These are phyloP conservation scores for Fusarium musae DNA, from an alignment of 2,329 filamentous ascomycete genomes.

Conservation along the genomic window DNA sequence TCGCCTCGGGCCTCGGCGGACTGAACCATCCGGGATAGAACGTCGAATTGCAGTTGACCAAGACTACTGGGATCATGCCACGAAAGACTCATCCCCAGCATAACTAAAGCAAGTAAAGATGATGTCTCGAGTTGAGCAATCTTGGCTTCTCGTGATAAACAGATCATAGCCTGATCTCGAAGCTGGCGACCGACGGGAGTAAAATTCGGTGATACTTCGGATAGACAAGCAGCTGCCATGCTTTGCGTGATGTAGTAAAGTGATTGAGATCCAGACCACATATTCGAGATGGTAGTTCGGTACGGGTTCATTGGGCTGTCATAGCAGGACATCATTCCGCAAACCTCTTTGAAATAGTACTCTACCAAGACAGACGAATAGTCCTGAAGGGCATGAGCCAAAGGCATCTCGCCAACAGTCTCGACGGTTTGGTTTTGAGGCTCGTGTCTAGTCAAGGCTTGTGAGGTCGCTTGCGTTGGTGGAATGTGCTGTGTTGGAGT, in stretches of 20 bases:
- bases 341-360: slow-evolving; percentile 73
- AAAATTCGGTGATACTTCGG: slow-evolving; percentile 60
- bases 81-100: slow-evolving; percentile 68
- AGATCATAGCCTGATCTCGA: slow-evolving; percentile 61
- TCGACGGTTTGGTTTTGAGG: slow-evolving; percentile 1
- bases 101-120: slow-evolving; percentile 65
- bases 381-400: slow-evolving; percentile 44
- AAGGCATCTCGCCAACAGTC: slow-evolving; percentile 13
- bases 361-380: slow-evolving; percentile 67
- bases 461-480: background rate
- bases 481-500: background rate
- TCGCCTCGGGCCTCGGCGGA: slow-evolving; percentile 15
- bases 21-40: slow-evolving; percentile 28
- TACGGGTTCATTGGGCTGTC: slow-evolving; percentile 72
- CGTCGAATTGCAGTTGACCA: slow-evolving; percentile 48
- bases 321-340: slow-evolving; percentile 71
- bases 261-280: slow-evolving; percentile 67
- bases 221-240: slow-evolving; percentile 71
- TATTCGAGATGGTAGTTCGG: slow-evolving; percentile 64
- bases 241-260: slow-evolving; percentile 71
- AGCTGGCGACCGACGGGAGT: slow-evolving; percentile 59
- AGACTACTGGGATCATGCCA: slow-evolving; percentile 69
- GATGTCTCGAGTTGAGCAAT: slow-evolving; percentile 62
- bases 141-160: slow-evolving; percentile 61
- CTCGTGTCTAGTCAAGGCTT: background rate